Conservation (phyloP, 1,139 yeast genomes). For the Petasospora fabianii region DNA sequence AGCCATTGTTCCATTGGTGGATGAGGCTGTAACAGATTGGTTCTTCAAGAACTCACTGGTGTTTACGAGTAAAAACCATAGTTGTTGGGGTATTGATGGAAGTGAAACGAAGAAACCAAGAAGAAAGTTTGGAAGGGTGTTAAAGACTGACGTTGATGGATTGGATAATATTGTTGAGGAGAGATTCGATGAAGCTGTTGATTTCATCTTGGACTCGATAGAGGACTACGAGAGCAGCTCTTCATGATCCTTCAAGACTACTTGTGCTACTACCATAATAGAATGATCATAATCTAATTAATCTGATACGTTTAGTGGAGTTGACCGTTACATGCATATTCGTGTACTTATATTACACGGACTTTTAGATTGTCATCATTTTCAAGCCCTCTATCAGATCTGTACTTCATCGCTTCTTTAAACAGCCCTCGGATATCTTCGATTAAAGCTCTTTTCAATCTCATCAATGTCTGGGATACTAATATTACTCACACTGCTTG, state of each 20-base stretch:
- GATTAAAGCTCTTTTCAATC: constrained; percentile 49
- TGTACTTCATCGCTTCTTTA: neutral
- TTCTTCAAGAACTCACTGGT: constrained; percentile 81
- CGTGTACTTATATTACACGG: neutral
- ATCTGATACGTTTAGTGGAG: too few relatives aligned
- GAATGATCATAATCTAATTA: too few relatives aligned
- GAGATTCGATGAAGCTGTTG: constrained; percentile 80
- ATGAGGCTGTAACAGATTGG: constrained; percentile 90
- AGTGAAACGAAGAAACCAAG: constrained; percentile 71
- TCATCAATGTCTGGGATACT: constrained; percentile 55
- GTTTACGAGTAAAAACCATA: constrained; percentile 69
- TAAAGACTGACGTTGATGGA: constrained; percentile 69
- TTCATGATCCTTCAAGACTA: constrained; percentile 6
- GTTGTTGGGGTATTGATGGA: constrained; percentile 64
- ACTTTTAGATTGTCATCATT: neutral
- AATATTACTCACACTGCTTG: constrained; percentile 41
- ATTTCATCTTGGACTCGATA: constrained; percentile 73
- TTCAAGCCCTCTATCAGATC: neutral
- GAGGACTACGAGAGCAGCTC: constrained; percentile 32
- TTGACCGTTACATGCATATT: neutral
- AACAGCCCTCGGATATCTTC: constrained; percentile 49
- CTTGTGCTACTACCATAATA: too few relatives aligned
- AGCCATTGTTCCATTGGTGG: constrained; percentile 80
- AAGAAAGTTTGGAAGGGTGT: constrained; percentile 84
- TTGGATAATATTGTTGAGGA: constrained; percentile 75